Evolutionary conservation across 2,329 filamentous ascomycete species (phyloP).

Genomic region (Curvularia sp.): DNA sequence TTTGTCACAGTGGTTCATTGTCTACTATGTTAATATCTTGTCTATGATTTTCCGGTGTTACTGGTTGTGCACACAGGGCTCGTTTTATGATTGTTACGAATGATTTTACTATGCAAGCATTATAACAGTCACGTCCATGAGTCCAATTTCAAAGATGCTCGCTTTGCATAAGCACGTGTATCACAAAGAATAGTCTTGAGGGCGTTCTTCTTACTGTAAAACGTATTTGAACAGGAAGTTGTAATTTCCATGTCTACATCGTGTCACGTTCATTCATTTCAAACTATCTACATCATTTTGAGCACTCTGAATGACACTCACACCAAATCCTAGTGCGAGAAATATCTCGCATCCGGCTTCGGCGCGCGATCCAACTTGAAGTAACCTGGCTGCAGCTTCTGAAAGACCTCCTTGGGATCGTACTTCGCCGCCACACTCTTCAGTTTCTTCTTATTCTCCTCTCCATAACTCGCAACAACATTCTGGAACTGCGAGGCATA

Average conservation of each 20-base stretch:
- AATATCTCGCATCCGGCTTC: slow-evolving; percentile 5
- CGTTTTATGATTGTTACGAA: neutral
- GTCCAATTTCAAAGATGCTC: neutral
- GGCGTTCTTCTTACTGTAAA: no score
- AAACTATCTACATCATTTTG: no score
- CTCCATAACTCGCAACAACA: slow-evolving; percentile 53
- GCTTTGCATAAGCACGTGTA: neutral
- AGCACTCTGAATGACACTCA: neutral
- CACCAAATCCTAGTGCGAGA: slow-evolving; percentile 1
- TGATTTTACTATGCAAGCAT: neutral
- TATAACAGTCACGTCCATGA: neutral
- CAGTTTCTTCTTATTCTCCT: slow-evolving; percentile 36
- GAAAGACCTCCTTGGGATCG: slow-evolving; percentile 52
- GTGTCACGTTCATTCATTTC: no score
- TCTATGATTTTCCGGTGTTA: no score
- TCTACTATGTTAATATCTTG: no score
- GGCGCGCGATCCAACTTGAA: slow-evolving; percentile 50
- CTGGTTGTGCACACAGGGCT: neutral
- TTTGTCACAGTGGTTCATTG: neutral
- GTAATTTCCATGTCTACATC: no score
- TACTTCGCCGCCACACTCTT: slow-evolving; percentile 47
- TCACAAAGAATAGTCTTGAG: neutral
- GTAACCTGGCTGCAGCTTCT: slow-evolving; percentile 52
- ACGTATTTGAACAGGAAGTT: no score
- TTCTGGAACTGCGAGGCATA: slow-evolving; percentile 56